Percentiles rank a stretch among this genome's conserved stretches.
These are phyloP conservation scores for Asterella californica DNA, from an alignment of 225 moss, liverwort and hornwort species.

Conservation along the genomic window DNA sequence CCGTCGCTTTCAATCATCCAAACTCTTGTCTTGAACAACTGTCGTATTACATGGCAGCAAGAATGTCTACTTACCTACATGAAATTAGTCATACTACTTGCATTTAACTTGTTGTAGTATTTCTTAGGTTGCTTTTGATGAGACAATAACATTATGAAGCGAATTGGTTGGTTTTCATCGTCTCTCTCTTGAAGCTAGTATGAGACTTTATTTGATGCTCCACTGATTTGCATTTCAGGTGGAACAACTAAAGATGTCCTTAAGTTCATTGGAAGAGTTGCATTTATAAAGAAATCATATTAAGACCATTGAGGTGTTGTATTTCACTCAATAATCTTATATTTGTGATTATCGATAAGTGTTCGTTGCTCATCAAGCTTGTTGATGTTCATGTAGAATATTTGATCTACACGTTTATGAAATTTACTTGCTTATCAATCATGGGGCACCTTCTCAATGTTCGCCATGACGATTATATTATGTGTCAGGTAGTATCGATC, in stretches of 20 bases:
- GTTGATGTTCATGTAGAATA: too few species aligned
- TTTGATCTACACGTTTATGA: too few species aligned
- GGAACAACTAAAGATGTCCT: slow-evolving; percentile 56
- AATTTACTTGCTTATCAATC: too few species aligned
- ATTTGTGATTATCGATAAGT: neutral
- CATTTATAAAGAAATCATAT: slow-evolving; percentile 80
- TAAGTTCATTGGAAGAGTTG: slow-evolving; percentile 65
- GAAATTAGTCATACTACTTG: neutral
- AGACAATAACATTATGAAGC: too few species aligned
- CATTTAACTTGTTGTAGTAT: neutral
- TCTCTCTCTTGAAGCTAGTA: neutral
- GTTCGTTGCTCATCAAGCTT: neutral
- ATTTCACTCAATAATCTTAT: neutral
- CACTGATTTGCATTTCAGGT: slow-evolving; percentile 47
- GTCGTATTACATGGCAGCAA: slow-evolving; percentile 75
- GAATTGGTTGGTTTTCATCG: neutral
- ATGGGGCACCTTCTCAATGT: too few species aligned
- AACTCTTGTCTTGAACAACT: slow-evolving; percentile 76
- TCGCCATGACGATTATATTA: too few species aligned
- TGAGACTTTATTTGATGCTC: neutral
- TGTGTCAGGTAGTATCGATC: too few species aligned
- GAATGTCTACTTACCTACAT: slow-evolving; percentile 19
- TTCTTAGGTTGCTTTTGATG: neutral
- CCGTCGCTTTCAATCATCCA: slow-evolving; percentile 53
- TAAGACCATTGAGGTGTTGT: slow-evolving; percentile 65